Evolutionary conservation across 1,284 basidiomycete species (phyloP).

Genomic region (Macrocybe sp.): DNA sequence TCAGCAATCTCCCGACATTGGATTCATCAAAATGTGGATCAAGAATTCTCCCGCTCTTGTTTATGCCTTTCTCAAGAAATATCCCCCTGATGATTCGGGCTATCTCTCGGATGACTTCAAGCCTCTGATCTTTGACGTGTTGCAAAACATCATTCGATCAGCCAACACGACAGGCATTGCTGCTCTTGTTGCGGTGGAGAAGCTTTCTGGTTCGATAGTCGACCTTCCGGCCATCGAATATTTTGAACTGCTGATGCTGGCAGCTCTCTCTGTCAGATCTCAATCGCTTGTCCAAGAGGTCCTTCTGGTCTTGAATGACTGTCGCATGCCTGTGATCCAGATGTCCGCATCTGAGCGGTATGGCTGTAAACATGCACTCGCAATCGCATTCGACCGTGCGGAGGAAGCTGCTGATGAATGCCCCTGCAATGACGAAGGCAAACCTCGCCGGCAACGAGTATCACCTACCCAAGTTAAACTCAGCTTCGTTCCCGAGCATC

Average conservation of each 20-base stretch:
- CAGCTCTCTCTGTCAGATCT: constrained; percentile 44
- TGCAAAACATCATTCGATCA: constrained; percentile 45
- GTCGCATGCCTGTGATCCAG: constrained; percentile 20
- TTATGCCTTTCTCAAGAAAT: constrained; percentile 45
- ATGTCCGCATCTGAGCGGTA: constrained; percentile 25
- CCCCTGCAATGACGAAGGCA: constrained; percentile 55
- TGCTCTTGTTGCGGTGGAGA: constrained; percentile 52
- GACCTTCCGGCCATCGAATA: constrained; percentile 37
- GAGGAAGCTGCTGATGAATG: constrained; percentile 63
- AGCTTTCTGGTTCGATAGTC: constrained; percentile 38
- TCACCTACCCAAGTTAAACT: constrained; percentile 36
- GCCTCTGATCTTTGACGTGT: constrained; percentile 29
- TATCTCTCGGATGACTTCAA: constrained; percentile 26
- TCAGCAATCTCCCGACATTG: constrained; percentile 26
- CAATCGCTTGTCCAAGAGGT: constrained; percentile 50
- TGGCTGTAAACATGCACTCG: constrained; percentile 48
- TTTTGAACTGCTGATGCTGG: constrained; percentile 45
- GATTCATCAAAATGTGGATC: constrained; percentile 36
- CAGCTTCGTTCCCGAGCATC: constrained; percentile 26
- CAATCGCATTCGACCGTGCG: constrained; percentile 52
- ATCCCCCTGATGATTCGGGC: constrained; percentile 36
- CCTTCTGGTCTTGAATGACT: constrained; percentile 53
- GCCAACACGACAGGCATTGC: constrained; percentile 50
- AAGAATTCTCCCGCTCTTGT: constrained; percentile 45
- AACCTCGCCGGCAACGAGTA: constrained; percentile 34